Percentiles rank a stretch among this genome's conserved stretches.
Evolutionary conservation across 2,329 filamentous ascomycete genomes (phyloP).

Genomic region (Cordyceps militaris): DNA sequence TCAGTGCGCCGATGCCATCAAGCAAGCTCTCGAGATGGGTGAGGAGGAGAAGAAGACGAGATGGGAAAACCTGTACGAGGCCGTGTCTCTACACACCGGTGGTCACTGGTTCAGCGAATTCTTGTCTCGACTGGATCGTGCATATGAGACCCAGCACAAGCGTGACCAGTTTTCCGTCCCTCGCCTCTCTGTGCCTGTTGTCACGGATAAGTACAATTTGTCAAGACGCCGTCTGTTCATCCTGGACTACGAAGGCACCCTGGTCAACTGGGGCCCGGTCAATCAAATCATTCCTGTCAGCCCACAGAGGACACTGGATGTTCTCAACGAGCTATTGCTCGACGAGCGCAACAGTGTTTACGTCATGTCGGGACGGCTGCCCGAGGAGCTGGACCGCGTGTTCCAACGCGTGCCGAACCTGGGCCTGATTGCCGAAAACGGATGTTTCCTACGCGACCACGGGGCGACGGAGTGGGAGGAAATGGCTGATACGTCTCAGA

Average conservation of each 20-base stretch:
- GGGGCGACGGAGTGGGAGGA: slow-evolving; percentile 65
- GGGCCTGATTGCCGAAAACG: slow-evolving; percentile 90
- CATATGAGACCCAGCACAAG: slow-evolving; percentile 76
- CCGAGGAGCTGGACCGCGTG: slow-evolving; percentile 78
- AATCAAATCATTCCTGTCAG: slow-evolving; percentile 80
- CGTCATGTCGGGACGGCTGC: slow-evolving; percentile 84
- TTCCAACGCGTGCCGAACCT: slow-evolving; percentile 79
- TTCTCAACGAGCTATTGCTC: slow-evolving; percentile 71
- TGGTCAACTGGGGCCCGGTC: slow-evolving; percentile 80
- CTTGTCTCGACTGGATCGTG: slow-evolving; percentile 60
- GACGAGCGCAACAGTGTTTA: slow-evolving; percentile 83
- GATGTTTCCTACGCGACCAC: slow-evolving; percentile 76
- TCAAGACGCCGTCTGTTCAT: slow-evolving; percentile 72
- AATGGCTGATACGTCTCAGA: slow-evolving; percentile 65
- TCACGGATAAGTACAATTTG: slow-evolving; percentile 59
- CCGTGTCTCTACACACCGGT: slow-evolving; percentile 76
- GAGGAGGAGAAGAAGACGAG: slow-evolving; percentile 65
- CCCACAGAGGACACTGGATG: slow-evolving; percentile 73
- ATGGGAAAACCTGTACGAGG: slow-evolving; percentile 66
- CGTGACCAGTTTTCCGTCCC: slow-evolving; percentile 83
- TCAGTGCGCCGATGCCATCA: slow-evolving; percentile 79
- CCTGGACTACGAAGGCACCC: slow-evolving; percentile 87
- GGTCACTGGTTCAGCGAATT: slow-evolving; percentile 80
- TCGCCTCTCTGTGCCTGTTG: slow-evolving; percentile 62
- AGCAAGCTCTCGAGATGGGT: slow-evolving; percentile 72